A percentile compares a stretch with the other conserved stretches of the same genome.
These are phyloP conservation scores for Ganoderma lingzhi DNA, from an alignment of 1,284 basidiomycete genomes.

Conservation along the genomic window DNA sequence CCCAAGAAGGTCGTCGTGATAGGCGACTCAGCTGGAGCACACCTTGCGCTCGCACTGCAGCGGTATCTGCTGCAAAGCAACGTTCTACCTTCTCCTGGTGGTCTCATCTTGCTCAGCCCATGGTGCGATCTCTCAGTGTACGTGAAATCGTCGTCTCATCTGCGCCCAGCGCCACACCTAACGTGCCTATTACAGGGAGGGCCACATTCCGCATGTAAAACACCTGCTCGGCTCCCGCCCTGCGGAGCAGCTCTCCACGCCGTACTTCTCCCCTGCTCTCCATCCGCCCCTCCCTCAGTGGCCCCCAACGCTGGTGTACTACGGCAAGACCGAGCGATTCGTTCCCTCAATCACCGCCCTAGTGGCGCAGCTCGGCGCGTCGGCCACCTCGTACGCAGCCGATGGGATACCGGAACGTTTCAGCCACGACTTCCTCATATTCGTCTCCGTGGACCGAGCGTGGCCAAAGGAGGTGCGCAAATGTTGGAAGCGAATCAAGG, in stretches of 20 bases:
- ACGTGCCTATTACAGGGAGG: conserved; percentile 12
- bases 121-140: conserved; percentile 30
- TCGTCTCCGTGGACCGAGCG: conserved; percentile 15
- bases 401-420: conserved; percentile 24
- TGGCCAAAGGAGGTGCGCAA: conserved; percentile 28
- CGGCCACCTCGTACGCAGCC: conserved; percentile 16
- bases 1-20: conserved; percentile 21
- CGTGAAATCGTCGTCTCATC: not conserved
- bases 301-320: conserved; percentile 30
- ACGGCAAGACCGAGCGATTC: conserved; percentile 25
- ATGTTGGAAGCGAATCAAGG: conserved; percentile 25
- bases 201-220: conserved; percentile 9
- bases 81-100: conserved; percentile 14
- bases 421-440: conserved; percentile 31
- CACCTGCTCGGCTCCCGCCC: conserved; percentile 20
- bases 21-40: conserved; percentile 31
- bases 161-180: not conserved
- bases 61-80: conserved; percentile 24
- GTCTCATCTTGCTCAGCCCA: conserved; percentile 28
- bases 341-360: conserved; percentile 19
- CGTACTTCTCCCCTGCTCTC: conserved; percentile 29
- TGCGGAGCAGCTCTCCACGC: conserved; percentile 6
- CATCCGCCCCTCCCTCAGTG: conserved; percentile 20
- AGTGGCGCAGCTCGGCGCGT: conserved; percentile 7
- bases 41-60: conserved; percentile 27